These are phyloP conservation scores for Rhynchospora breviuscula DNA, from an alignment of 176 grass and related monocot genomes.

Conservation along the genomic window DNA sequence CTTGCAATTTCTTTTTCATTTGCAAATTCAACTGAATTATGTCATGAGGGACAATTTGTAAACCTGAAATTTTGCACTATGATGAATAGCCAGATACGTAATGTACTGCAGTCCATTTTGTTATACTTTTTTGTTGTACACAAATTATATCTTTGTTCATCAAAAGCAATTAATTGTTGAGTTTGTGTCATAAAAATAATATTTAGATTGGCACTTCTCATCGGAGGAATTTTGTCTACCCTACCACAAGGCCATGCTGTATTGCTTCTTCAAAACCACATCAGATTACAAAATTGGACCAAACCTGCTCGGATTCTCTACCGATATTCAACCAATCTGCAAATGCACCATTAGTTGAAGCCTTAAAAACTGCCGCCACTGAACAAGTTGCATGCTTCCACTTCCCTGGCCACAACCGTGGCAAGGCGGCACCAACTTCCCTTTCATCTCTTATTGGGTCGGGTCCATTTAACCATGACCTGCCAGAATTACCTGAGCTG, in stretches of 20 bases:
- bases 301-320: not conserved
- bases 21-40: not conserved
- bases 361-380: conserved; percentile 52
- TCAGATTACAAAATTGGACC: not conserved
- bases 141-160: too few species aligned
- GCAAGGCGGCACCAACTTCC: conserved; percentile 46
- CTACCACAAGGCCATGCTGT: not conserved
- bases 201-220: not conserved
- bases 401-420: conserved; percentile 82
- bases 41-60: not conserved
- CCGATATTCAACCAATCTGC: not conserved
- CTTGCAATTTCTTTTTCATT: not conserved
- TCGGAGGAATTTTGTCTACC: not conserved
- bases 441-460: conserved; percentile 41
- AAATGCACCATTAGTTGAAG: conserved; percentile 47
- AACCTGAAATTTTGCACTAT: not conserved
- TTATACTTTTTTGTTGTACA: too few species aligned
- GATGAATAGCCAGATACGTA: not conserved
- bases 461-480: conserved; percentile 44
- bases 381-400: conserved; percentile 75
- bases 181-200: not conserved
- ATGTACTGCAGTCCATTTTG: not conserved
- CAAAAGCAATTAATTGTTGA: not conserved
- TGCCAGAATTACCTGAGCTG: conserved; percentile 72
- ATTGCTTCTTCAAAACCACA: not conserved